Base-by-base conservation (phyloP, 2,329 filamentous ascomycete species). In the Calonectria honghensis region DNA sequence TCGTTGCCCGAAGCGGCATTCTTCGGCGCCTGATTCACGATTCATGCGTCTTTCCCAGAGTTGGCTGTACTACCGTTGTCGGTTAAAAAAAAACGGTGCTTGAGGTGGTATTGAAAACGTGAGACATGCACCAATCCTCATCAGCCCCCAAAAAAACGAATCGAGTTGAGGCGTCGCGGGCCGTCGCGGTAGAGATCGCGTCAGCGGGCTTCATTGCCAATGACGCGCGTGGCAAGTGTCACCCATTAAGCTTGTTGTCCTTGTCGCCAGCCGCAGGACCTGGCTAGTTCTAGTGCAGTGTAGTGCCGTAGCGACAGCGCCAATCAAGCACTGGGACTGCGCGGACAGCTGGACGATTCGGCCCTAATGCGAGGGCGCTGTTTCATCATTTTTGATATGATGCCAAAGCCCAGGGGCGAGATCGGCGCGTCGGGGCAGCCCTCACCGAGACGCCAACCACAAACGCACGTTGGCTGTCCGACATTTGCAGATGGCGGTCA, bases 401-500 rank as follows among this genome's bases (percentile, higher is more conserved):
- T 48, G 24, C n/a, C 45, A n/a, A 48, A 24, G 45, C 45, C 13
- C 45, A 24, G 45, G 20, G n/a, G 45, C n/a, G 45, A 48, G 45
- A 48, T 48, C 9, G 9, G 45, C 45, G 45, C 45, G 45, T 24
- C 45, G 45, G 45, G 6, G 9, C 13, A 48, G 45, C 45, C 14
- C 45, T 48, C 45, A 48, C 45, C 45, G 45, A 48, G 13, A 48
- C 45, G 4, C 45, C 45, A 45, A n/a, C 41, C 41, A 45, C 41
- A n/a, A 13, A 24, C 18, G 45, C 45, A 24, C n/a, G 52, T 76
- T 14, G 72, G 74, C 10, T 72, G 72, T 20, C 50, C 63, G 13
- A 35, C 72, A 4, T 70, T 75, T 27, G 73, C 69, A 16, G 73
- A 73, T 29, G 73, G 71, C 65, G 18, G 18, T 45, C 41, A 45